Evolutionary conservation across 306 rosid species (phyloP).

Genomic region (Citrullus amarus): DNA sequence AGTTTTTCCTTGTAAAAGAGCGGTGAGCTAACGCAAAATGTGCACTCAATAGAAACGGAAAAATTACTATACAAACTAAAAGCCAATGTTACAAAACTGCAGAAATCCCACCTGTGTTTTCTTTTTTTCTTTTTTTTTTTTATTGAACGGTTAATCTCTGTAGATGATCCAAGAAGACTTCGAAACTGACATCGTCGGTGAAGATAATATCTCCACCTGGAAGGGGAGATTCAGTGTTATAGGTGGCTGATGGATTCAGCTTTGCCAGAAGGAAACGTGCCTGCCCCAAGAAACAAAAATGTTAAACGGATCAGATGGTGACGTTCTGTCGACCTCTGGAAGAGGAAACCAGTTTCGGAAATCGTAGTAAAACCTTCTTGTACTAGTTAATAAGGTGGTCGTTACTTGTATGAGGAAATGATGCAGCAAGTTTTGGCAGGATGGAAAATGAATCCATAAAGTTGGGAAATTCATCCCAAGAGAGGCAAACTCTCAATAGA

Average conservation of each 20-base stretch:
- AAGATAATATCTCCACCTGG: slow-evolving; percentile 88
- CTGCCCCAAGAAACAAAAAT: slow-evolving; percentile 24
- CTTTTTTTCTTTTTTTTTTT: not conserved
- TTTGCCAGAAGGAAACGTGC: slow-evolving; percentile 89
- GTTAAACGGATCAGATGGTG: not conserved
- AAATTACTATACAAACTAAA: slow-evolving; percentile 24
- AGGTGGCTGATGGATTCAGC: slow-evolving; percentile 84
- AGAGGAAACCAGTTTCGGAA: not conserved
- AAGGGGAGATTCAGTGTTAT: slow-evolving; percentile 52
- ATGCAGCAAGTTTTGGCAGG: not conserved
- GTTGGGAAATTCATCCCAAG: not conserved
- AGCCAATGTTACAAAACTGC: slow-evolving; percentile 20
- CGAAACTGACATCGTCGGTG: slow-evolving; percentile 90
- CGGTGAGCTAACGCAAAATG: not conserved
- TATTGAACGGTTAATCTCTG: slow-evolving; percentile 94
- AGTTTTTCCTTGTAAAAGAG: not conserved
- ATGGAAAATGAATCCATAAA: not conserved
- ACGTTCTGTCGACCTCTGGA: not conserved
- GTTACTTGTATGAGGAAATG: not conserved
- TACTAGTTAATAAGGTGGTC: not conserved
- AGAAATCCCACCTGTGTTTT: not conserved
- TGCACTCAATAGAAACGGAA: not conserved
- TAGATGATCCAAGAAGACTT: slow-evolving; percentile 91
- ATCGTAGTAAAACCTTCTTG: not conserved
- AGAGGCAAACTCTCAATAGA: not conserved